Base-by-base conservation (phyloP, 345 rosid genomes). In the Ceriops decandra region DNA sequence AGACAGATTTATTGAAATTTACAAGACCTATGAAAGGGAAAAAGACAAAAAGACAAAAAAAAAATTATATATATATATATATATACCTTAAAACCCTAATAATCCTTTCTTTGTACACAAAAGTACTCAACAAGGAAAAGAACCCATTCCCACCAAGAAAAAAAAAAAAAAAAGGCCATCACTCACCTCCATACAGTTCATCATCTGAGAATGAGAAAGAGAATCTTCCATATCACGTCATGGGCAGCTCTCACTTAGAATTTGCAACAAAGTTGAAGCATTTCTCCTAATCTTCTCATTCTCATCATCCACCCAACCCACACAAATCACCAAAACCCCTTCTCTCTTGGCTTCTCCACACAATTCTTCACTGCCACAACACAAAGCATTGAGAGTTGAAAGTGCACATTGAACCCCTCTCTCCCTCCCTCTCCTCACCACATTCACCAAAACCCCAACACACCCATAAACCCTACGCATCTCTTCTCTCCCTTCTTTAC, bases 401-500 rank as follows among this genome's bases (percentile, higher is more conserved):
- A 95, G 77, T 11, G 89, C 86, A 74, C 85, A 88, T 71, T 88
- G 90, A 61, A 95, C 76, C 31, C 90, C 96, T 78, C 80, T 90
- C 47, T 81, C 72, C 21, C 86, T 83, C 63, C 97, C 93, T 72
- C 75, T 80, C 76, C 76, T 84, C 73, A 87, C 64, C 59, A 85
- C 86, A 7, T 76, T 69, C 15, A 84, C 89, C 79, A 95, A 81
- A 74, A 88, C 83, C 46, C 80, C 72, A 56, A 88, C 84, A 68
- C 85, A 83, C 22, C 89, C 92, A 74, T 53, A 47, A 32, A 79
- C 76, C 77, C 76, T 84, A 13, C 71, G 79, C 91, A 90, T 92
- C 71, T 83, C 90, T 36, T 87, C 92, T 68, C 93, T 83, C 56
- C 99, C 99, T 78, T 91, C 96, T 76, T 82, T 87, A 65, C 96